Conservation (phyloP, 1,139 yeast species). For the Hyphopichia wangnamkhiaoensis region DNA sequence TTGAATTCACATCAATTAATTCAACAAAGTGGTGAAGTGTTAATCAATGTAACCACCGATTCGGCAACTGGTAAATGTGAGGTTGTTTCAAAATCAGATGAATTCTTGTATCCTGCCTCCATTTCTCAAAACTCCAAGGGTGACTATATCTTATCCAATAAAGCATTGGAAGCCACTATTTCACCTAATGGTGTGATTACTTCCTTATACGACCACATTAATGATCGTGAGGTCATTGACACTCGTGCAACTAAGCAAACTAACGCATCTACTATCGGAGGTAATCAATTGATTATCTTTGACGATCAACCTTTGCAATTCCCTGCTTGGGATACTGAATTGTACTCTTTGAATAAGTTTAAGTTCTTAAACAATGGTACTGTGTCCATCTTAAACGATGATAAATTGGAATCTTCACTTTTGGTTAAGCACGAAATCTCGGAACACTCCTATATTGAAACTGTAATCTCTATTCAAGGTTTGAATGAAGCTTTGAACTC, state of each 20-base stretch:
- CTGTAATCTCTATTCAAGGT: conserved; percentile 73
- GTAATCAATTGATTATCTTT: conserved; percentile 75
- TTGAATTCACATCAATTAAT: background rate
- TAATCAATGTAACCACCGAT: conserved; percentile 12
- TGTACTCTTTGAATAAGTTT: conserved; percentile 74
- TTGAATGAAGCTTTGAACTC: conserved; percentile 21
- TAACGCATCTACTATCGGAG: conserved; percentile 49
- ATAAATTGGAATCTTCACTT: conserved; percentile 63
- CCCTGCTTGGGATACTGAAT: conserved; percentile 98
- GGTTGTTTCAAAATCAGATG: conserved; percentile 16
- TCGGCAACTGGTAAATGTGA: conserved; percentile 13
- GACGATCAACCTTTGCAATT: conserved; percentile 88
- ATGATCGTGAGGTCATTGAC: conserved; percentile 70
- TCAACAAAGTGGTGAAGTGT: conserved; percentile 3
- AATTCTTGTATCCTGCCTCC: conserved; percentile 48
- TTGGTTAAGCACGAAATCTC: conserved; percentile 62
- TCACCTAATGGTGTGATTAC: conserved; percentile 63
- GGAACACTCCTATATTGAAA: conserved; percentile 56
- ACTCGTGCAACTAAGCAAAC: conserved; percentile 49
- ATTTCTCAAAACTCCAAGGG: conserved; percentile 41
- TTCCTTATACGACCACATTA: conserved; percentile 62
- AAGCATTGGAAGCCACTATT: conserved; percentile 57
- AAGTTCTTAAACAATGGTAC: conserved; percentile 45
- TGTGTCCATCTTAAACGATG: conserved; percentile 52
- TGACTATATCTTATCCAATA: conserved; percentile 57